Percentiles rank a stretch among this genome's conserved stretches.
Conservation (phyloP, 2,329 filamentous ascomycete genomes). For the Penicillium crustosum region DNA sequence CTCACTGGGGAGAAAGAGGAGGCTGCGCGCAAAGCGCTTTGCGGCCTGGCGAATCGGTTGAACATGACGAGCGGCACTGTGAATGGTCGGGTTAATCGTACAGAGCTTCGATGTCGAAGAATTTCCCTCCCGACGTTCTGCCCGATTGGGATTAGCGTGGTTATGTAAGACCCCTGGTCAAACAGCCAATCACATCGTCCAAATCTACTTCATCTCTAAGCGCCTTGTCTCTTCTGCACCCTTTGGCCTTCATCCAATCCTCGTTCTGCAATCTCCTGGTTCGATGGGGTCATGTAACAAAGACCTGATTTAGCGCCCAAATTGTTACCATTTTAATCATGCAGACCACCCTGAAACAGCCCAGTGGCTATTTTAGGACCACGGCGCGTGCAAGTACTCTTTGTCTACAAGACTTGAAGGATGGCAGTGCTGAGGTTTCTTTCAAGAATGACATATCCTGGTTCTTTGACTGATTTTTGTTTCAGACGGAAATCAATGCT, state of each 20-base stretch:
- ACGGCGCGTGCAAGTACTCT: conserved; percentile 34
- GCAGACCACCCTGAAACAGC: conserved; percentile 26
- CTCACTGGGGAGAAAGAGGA: conserved; percentile 37
- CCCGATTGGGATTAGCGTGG: conserved; percentile 31
- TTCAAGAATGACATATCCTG: conserved; percentile 14
- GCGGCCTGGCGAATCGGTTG: conserved; percentile 45
- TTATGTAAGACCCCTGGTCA: conserved; percentile 23
- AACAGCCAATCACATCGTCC: conserved; percentile 17
- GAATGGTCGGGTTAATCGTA: conserved; percentile 20
- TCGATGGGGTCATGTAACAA: conserved; percentile 10
- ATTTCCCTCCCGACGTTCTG: conserved; percentile 34
- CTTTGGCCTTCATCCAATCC: conserved; percentile 5
- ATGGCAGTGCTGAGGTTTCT: conserved; percentile 1
- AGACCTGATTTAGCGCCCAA: conserved; percentile 18
- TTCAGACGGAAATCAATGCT: conserved; percentile 14
- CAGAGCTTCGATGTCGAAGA: conserved; percentile 32
- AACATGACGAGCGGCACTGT: conserved; percentile 39
- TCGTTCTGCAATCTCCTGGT: conserved; percentile 4
- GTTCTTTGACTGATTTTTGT: conserved; percentile 10
- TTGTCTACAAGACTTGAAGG: conserved; percentile 21
- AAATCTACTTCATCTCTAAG: conserved; percentile 19
- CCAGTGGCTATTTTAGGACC: conserved; percentile 27
- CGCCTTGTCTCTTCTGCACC: conserved; percentile 14
- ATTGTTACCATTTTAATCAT: conserved; percentile 17
- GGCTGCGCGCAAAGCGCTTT: conserved; percentile 45